Evolutionary conservation across 192 early-diverging fungal species (phyloP).

Genomic region (Paraglomus occultum): DNA sequence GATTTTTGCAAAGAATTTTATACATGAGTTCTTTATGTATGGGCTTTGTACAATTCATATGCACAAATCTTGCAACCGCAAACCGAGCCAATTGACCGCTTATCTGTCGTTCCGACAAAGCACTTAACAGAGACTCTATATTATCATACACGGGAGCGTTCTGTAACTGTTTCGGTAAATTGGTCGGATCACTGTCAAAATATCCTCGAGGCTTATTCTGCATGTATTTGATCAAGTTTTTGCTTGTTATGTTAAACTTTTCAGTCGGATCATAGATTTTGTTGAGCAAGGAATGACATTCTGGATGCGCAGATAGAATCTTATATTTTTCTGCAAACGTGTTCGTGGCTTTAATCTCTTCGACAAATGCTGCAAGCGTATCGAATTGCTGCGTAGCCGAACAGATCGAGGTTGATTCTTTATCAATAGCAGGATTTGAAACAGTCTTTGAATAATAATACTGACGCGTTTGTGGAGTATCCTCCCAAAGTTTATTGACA

Average conservation of each 20-base stretch:
- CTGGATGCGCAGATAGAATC: slow-evolving; percentile 20
- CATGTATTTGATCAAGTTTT: slow-evolving; percentile 26
- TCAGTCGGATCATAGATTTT: slow-evolving; percentile 36
- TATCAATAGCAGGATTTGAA: too few relatives aligned
- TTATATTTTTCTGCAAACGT: slow-evolving; percentile 14
- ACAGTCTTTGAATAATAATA: too few relatives aligned
- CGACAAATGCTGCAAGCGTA: slow-evolving; percentile 23
- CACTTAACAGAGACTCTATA: slow-evolving; percentile 19
- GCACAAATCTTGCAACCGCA: slow-evolving; percentile 32
- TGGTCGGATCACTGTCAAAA: not conserved
- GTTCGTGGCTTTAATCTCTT: slow-evolving; percentile 29
- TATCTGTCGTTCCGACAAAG: slow-evolving; percentile 33
- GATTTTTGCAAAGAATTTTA: slow-evolving; percentile 38
- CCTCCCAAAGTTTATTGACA: too few relatives aligned
- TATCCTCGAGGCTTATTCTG: slow-evolving; percentile 24
- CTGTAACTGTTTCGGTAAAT: not conserved
- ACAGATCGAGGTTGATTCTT: too few relatives aligned
- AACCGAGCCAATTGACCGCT: slow-evolving; percentile 30
- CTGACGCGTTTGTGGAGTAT: too few relatives aligned
- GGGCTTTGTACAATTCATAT: slow-evolving; percentile 17
- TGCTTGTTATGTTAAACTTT: slow-evolving; percentile 24
- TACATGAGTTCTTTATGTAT: slow-evolving; percentile 25
- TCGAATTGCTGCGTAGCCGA: slow-evolving; percentile 18
- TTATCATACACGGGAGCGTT: slow-evolving; percentile 11
- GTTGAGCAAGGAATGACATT: slow-evolving; percentile 28